Base-by-base conservation (phyloP, 2,329 filamentous ascomycete species). In the Onygenales sp. region DNA sequence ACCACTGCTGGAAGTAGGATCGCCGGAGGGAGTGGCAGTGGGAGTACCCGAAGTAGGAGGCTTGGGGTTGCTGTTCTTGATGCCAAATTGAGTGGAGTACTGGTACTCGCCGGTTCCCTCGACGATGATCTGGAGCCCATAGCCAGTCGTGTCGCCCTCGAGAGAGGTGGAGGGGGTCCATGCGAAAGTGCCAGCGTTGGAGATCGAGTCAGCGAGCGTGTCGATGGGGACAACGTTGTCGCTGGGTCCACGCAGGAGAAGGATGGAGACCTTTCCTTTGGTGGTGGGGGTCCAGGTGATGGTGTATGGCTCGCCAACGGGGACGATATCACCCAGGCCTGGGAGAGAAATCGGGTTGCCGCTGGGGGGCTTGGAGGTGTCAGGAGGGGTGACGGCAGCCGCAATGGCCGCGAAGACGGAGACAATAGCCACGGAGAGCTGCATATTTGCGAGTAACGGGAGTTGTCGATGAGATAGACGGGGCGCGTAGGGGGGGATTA, bases 71-170 rank as follows among this genome's bases (percentile, higher is more conserved):
- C 63, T 52, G 59, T 68, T 68, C 52, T 63, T 53, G 70, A 85
- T 74, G 61, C 81, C 81, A 71, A 84, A 84, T 67, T 84, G 80
- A 54, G 78, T 79, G 43, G 76, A 78, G 69, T 76, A 82, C 65
- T 84, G 81, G 75, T 80, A 84, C 63, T 77, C 68, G 64, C 81
- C 79, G 57, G 73, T 79, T 49, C 72, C 71, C 62, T 83, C 78
- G 58, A 78, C 79, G 59, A 84, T 79, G 61, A 85, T 68, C 65
- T 83, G 74, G 63, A 85, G 71, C 56, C 81, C 82, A 69, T 84
- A 84, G 68, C 74, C 76, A 60, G 72, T 74, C 57, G 63, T 64
- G 56, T 78, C 75, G 56, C 64, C 64, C 61, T 74, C 70, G 55
- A 83, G 76, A 42, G 63, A 57, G 52, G 72, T 65, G 56, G 70